phyloP scores from a whole-genome alignment of 768 basidiomycete genomes.

The Suillus spraguei region DNA sequence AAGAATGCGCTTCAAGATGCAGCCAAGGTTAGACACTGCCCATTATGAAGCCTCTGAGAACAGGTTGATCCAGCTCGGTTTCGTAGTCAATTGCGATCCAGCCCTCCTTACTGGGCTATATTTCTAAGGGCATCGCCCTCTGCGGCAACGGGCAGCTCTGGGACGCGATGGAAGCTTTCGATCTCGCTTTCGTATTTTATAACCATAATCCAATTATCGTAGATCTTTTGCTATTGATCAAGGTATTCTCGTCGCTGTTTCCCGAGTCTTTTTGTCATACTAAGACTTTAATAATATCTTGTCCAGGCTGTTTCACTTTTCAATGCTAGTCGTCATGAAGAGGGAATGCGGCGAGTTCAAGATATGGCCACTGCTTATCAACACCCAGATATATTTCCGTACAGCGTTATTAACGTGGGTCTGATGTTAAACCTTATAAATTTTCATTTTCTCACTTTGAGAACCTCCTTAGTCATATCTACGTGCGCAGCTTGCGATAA shows the following conservation, averaged over 20 bases:
- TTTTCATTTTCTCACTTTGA: slow-evolving; percentile 1
- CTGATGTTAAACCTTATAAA: background rate
- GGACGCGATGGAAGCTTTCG: slow-evolving; percentile 1
- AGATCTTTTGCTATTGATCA: background rate
- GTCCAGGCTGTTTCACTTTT: background rate
- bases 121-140: background rate
- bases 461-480: background rate
- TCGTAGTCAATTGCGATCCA: background rate
- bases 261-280: background rate
- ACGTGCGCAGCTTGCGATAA: background rate
- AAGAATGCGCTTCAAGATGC: slow-evolving; percentile 1
- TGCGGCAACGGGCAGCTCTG: background rate
- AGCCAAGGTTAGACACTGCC: background rate
- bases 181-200: slow-evolving; percentile 2
- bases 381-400: background rate
- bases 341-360: background rate
- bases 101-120: background rate
- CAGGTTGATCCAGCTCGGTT: background rate
- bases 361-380: background rate
- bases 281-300: background rate
- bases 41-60: background rate
- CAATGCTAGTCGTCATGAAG: background rate
- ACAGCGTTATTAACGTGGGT: background rate
- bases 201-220: background rate
- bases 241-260: background rate